These are phyloP conservation scores for Sclerotinia nivalis DNA, from an alignment of 2,329 filamentous ascomycete species.

Conservation along the genomic window DNA sequence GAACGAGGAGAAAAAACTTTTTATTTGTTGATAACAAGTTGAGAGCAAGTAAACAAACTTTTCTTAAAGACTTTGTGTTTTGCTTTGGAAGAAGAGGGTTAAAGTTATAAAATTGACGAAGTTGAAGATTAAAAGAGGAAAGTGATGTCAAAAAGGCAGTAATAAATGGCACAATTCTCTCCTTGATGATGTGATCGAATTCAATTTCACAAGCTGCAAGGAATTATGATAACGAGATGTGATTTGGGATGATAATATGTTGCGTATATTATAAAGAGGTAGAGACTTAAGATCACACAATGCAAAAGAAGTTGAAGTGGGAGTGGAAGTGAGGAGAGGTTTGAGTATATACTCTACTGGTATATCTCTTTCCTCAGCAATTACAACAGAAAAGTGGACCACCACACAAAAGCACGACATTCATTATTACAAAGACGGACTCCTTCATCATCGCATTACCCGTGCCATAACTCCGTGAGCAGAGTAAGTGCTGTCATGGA, in stretches of 20 bases:
- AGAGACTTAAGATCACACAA: conserved; percentile 1
- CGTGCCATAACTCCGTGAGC: conserved; percentile 2
- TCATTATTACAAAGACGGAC: conserved; percentile 15
- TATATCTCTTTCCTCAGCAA: neutral
- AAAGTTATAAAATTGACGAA: neutral
- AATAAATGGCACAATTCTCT: conserved; percentile 19
- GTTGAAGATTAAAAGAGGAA: neutral
- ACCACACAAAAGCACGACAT: conserved; percentile 22
- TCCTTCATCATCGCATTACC: neutral
- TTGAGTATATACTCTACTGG: conserved; percentile 19
- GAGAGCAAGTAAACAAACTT: neutral
- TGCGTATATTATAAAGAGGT: conserved; percentile 9
- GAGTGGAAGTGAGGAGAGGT: neutral
- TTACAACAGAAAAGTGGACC: conserved; percentile 13
- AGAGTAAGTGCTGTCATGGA: neutral
- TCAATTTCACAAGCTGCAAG: neutral
- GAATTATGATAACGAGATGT: neutral
- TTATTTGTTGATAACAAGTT: neutral
- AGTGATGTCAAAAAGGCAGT: neutral
- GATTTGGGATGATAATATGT: neutral
- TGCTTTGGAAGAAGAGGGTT: neutral
- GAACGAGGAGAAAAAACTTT: conserved; percentile 1
- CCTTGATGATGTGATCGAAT: conserved; percentile 18
- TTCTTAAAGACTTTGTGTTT: neutral
- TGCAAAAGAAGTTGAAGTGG: neutral